Evolutionary conservation across 306 rosid genomes (phyloP).

Genomic region (Cyamopsis tetragonoloba): DNA sequence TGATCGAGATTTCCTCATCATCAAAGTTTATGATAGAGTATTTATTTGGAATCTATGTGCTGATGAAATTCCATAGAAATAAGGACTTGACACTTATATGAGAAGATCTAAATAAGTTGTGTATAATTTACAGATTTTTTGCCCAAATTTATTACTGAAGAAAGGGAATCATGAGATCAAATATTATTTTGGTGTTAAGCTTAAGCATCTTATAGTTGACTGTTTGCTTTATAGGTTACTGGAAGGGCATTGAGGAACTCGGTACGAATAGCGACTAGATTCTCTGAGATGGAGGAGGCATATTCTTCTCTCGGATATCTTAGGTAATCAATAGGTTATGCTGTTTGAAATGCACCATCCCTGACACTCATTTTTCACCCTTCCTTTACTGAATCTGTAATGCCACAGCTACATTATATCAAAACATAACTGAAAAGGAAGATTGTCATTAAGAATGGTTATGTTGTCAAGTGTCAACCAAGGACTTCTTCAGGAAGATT

Average conservation of each 20-base stretch:
- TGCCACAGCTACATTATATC: conserved; percentile 7
- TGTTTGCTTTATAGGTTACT: conserved; percentile 51
- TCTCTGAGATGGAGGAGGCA: conserved; percentile 77
- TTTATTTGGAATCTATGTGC: conserved; percentile 3
- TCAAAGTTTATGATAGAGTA: background rate
- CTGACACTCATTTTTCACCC: background rate
- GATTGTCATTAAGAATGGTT: conserved; percentile 10
- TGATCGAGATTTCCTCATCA: background rate
- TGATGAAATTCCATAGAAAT: background rate
- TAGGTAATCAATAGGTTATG: conserved; percentile 47
- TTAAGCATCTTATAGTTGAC: background rate
- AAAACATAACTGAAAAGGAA: conserved; percentile 6
- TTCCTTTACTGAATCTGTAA: background rate
- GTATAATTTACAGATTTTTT: background rate
- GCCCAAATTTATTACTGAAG: background rate
- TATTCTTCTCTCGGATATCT: conserved; percentile 65
- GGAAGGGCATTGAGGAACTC: conserved; percentile 86
- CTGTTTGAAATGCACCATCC: conserved; percentile 6
- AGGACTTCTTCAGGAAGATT: conserved; percentile 20
- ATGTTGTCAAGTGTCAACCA: conserved; percentile 21
- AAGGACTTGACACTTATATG: background rate
- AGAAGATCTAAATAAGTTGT: background rate
- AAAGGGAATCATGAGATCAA: background rate
- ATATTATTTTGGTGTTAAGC: background rate
- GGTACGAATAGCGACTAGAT: conserved; percentile 59